phyloP scores from a whole-genome alignment of 2,329 filamentous ascomycete species.

The Cladosporium cucumerinum region DNA sequence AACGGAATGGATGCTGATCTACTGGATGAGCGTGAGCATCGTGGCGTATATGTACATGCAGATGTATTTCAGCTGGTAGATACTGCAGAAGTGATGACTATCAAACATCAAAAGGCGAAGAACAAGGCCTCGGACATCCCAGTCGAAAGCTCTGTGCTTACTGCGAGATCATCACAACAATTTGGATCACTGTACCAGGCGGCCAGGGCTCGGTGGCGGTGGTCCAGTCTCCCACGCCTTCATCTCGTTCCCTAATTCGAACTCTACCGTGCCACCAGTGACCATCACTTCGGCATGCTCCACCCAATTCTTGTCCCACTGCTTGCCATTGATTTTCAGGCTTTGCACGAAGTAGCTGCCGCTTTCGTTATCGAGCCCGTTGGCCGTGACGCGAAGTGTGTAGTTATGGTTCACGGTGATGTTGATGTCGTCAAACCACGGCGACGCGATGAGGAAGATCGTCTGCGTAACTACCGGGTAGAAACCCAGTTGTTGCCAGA shows the following conservation, averaged over 20 bases:
- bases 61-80: too few species aligned
- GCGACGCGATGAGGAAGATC: constrained; percentile 47
- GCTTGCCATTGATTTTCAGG: constrained; percentile 51
- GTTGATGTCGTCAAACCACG: constrained; percentile 31
- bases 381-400: constrained; percentile 47
- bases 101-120: too few species aligned
- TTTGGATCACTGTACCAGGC: neutral
- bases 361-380: constrained; percentile 38
- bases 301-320: constrained; percentile 55
- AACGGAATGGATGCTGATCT: too few species aligned
- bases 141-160: too few species aligned
- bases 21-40: too few species aligned
- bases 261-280: constrained; percentile 35
- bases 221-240: neutral
- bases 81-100: too few species aligned
- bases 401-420: constrained; percentile 30
- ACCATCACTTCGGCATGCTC: constrained; percentile 49
- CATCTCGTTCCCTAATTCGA: neutral
- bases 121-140: too few species aligned
- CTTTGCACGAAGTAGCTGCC: constrained; percentile 52
- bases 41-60: too few species aligned
- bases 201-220: neutral
- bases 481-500: constrained; percentile 36
- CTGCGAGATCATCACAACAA: neutral
- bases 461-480: constrained; percentile 40